Conservation (phyloP, 2,329 filamentous ascomycete genomes). For the Ceratocystis smalleyi region DNA sequence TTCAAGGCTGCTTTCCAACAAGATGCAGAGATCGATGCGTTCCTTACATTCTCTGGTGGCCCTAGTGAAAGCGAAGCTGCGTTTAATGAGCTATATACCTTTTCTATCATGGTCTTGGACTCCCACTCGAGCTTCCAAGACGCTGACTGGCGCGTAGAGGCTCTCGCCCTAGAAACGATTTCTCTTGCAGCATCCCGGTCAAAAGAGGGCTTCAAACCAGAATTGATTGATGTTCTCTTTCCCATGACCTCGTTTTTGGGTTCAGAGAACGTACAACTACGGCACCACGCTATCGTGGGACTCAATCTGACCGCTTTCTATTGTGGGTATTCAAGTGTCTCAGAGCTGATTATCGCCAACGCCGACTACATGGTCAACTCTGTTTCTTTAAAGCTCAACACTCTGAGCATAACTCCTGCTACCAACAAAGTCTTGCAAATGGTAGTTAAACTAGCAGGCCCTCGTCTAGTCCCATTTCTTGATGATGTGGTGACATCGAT, state of each 20-base stretch:
- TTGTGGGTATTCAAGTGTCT: conserved; percentile 60
- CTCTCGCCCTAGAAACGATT: conserved; percentile 66
- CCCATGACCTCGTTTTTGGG: conserved; percentile 81
- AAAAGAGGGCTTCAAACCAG: conserved; percentile 55
- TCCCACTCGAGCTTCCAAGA: conserved; percentile 34
- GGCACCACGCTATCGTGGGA: conserved; percentile 67
- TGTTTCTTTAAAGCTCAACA: conserved; percentile 73
- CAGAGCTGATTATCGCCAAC: conserved; percentile 71
- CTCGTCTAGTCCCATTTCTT: conserved; percentile 66
- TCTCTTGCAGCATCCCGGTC: conserved; percentile 58
- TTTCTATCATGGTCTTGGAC: conserved; percentile 47
- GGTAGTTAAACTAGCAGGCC: conserved; percentile 82
- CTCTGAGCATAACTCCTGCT: conserved; percentile 80
- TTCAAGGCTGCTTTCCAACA: conserved; percentile 41
- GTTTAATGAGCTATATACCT: conserved; percentile 52
- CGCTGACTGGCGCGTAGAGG: conserved; percentile 56
- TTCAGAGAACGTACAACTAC: conserved; percentile 49
- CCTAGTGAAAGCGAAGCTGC: conserved; percentile 31
- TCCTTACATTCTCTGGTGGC: conserved; percentile 38
- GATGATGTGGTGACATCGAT: conserved; percentile 85
- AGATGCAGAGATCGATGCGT: conserved; percentile 44
- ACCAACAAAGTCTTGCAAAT: conserved; percentile 81
- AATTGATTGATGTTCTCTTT: conserved; percentile 83
- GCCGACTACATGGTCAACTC: conserved; percentile 96
- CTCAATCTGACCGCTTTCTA: conserved; percentile 63